These are phyloP conservation scores for Spinellus fusiger DNA, from an alignment of 192 early-diverging fungal species.

Conservation along the genomic window DNA sequence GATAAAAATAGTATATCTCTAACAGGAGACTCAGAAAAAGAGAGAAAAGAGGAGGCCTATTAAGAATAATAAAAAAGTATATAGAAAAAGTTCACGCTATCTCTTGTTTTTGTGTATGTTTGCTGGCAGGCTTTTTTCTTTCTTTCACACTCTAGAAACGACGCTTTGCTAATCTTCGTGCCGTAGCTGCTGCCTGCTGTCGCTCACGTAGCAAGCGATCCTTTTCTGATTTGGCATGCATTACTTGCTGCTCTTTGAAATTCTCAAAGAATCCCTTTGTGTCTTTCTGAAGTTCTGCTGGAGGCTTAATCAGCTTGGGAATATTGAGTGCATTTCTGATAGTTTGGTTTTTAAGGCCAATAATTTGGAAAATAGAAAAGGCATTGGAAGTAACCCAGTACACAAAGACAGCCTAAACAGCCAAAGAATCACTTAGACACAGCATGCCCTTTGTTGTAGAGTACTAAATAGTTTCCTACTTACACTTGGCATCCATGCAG, in stretches of 20 bases:
- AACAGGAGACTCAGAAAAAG: too few relatives aligned
- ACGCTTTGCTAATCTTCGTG: slow-evolving; percentile 28
- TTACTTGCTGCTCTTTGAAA: slow-evolving; percentile 32
- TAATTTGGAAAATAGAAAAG: slow-evolving; percentile 63
- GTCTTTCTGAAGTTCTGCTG: slow-evolving; percentile 34
- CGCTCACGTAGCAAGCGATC: slow-evolving; percentile 31
- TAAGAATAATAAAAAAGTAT: too few relatives aligned
- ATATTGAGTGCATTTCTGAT: slow-evolving; percentile 59
- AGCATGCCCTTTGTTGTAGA: slow-evolving; percentile 12
- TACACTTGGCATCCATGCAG: slow-evolving; percentile 44
- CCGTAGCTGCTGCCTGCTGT: slow-evolving; percentile 30
- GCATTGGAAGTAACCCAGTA: slow-evolving; percentile 82
- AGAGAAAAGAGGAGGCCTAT: too few relatives aligned
- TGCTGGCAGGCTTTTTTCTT: too few relatives aligned
- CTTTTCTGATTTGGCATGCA: slow-evolving; percentile 25
- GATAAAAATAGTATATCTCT: too few relatives aligned
- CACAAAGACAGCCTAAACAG: slow-evolving; percentile 66
- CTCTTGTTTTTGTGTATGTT: too few relatives aligned
- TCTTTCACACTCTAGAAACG: slow-evolving; percentile 35
- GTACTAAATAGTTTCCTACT: too few relatives aligned
- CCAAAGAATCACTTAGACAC: slow-evolving; percentile 15
- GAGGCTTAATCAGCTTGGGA: slow-evolving; percentile 40
- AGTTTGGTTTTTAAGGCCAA: slow-evolving; percentile 50
- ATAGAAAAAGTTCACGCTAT: too few relatives aligned
- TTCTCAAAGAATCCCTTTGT: slow-evolving; percentile 40